Percentiles rank a stretch among this genome's conserved stretches.
Evolutionary conservation across 441 rosid genomes (phyloP).

Genomic region (Pelargonium exstipulatum): DNA sequence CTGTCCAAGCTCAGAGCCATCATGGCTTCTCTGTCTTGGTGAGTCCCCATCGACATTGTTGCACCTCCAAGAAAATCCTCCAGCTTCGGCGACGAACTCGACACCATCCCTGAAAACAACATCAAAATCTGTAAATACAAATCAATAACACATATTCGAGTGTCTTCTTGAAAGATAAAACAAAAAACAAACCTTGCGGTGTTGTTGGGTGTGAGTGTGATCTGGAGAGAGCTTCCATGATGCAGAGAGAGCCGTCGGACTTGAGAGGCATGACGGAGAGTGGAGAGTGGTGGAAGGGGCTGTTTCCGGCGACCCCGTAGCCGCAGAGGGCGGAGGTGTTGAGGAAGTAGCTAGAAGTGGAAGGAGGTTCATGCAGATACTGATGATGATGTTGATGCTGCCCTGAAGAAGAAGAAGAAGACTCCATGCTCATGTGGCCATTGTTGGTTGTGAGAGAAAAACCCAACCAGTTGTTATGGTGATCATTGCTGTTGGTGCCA

Average conservation of each 20-base stretch:
- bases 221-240: conserved; percentile 80
- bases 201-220: conserved; percentile 29
- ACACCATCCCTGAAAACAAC: conserved; percentile 31
- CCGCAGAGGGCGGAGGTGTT: background rate
- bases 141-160: conserved; percentile 13
- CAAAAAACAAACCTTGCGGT: background rate
- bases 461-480: conserved; percentile 51
- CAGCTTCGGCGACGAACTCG: conserved; percentile 68
- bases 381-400: conserved; percentile 28
- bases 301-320: conserved; percentile 30
- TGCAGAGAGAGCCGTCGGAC: conserved; percentile 94
- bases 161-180: conserved; percentile 13
- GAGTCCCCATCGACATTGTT: conserved; percentile 40
- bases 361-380: conserved; percentile 19
- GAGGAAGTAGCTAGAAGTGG: conserved; percentile 36
- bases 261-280: conserved; percentile 81
- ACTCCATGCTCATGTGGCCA: conserved; percentile 62
- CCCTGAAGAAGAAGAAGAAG: conserved; percentile 27
- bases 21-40: conserved; percentile 25
- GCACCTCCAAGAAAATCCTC: conserved; percentile 90
- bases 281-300: conserved; percentile 41
- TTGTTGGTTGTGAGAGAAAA: conserved; percentile 48
- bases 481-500: conserved; percentile 23
- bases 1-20: conserved; percentile 82
- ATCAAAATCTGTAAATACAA: background rate